A percentile compares a stretch with the other conserved stretches of the same genome.
Evolutionary conservation across 164 flowering plant genomes (phyloP).

Genomic region (Annona cherimola): DNA sequence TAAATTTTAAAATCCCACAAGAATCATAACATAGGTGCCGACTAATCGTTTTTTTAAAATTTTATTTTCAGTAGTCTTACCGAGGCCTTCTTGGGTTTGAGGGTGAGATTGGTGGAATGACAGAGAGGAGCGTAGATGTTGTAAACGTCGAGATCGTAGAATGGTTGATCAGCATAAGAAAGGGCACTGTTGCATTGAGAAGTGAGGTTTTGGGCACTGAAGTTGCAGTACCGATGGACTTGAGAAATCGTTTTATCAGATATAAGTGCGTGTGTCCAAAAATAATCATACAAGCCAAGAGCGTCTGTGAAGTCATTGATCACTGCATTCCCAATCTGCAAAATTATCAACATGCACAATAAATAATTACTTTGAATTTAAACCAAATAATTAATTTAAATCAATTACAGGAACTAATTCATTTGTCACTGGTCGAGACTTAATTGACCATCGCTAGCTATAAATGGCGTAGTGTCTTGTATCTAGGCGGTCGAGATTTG

Average conservation of each 20-base stretch:
- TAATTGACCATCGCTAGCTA: no score
- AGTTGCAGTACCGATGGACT: conserved; percentile 16
- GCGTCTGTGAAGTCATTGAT: conserved; percentile 31
- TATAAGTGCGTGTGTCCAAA: conserved; percentile 69
- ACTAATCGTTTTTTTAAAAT: no score
- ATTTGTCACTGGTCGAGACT: no score
- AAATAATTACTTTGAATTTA: no score
- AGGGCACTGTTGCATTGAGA: neutral
- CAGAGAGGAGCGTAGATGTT: conserved; percentile 68
- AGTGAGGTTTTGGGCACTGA: neutral
- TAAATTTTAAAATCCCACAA: no score
- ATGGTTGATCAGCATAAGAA: neutral
- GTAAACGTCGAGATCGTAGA: conserved; percentile 39
- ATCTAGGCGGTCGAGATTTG: no score
- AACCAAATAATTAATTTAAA: no score
- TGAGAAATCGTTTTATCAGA: conserved; percentile 36
- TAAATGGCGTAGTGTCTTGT: no score
- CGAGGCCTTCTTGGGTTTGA: conserved; percentile 30
- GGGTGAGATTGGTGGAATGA: conserved; percentile 25
- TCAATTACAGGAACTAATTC: no score
- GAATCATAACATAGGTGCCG: no score
- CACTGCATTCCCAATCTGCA: conserved; percentile 59
- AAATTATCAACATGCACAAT: neutral
- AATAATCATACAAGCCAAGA: conserved; percentile 48
- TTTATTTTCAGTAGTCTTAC: conserved; percentile 16